Evolutionary conservation across 805 yeast genomes (phyloP), one percentile per base, ranked within the genome.

Genomic region (Nakazawaea sp.): DNA sequence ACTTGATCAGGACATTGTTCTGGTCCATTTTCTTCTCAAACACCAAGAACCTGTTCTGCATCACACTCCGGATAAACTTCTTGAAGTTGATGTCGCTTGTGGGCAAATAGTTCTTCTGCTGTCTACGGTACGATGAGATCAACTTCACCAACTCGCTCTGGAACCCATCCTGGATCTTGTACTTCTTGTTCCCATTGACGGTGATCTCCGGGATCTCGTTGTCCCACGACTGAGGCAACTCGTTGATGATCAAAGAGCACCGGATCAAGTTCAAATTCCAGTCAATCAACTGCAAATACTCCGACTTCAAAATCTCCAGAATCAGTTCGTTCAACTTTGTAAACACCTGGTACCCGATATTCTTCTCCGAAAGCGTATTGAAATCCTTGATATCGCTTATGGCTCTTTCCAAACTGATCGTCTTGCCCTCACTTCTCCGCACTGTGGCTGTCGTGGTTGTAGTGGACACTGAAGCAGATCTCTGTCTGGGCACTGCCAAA

Each of bases 211-310:
- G 40, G 20, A 38, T 30, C 18, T 28, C 23, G 5, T 18, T 16
- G 15, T 18, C 16, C 42, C 42, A 38, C 5, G 27, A 8, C 5
- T 32, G 33, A 7, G 40, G 44, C 20, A 35, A 18, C 27, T 31
- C 36, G 29, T 58, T 59, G 25, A 70, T 48, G 32, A 71, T 61
- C 26, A 71, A 56, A 43, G 68, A 61, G 34, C 72, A 66, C 33
- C 78, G 51, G 13, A 75, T 63, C 30, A 70, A 66, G 45, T 71
- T 71, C 35, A 71, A 55, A 46, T 70, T 70, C 77, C 77, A 71
- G 47, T 70, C 77, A 10, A 71, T 58, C 11, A 71, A 13, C 40
- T 34, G 34, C 30, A 38, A 21, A 20, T 36, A 25, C 21, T 33
- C 33, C 17, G 18, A 9, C 32, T 36, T 32, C 19, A 37, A 27